phyloP scores from a whole-genome alignment of 164 flowering plant species.

The Annona cherimola region DNA sequence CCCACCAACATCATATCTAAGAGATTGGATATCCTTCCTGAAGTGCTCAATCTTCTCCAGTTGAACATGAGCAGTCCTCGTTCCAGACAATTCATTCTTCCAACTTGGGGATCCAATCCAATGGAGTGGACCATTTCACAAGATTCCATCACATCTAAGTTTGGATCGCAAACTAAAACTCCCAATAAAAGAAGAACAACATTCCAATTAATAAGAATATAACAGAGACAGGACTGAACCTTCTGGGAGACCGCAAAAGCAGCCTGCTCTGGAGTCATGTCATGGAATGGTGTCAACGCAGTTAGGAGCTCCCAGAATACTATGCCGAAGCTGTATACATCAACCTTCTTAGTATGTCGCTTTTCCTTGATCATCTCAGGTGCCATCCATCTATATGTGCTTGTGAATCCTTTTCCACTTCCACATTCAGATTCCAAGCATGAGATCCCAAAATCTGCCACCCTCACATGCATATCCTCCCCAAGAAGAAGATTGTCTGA shows the following conservation, averaged over 20 bases:
- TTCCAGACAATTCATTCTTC: background rate
- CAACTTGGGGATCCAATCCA: background rate
- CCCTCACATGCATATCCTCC: conserved; percentile 79
- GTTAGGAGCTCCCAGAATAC: conserved; percentile 96
- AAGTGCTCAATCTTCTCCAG: background rate
- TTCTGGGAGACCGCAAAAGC: conserved; percentile 96
- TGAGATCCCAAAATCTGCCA: conserved; percentile 95
- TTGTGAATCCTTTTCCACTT: conserved; percentile 77
- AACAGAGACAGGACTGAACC: conserved; percentile 34
- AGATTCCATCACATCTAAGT: background rate
- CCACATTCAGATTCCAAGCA: conserved; percentile 88
- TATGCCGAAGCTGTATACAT: conserved; percentile 92
- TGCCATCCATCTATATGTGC: conserved; percentile 99
- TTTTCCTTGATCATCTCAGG: conserved; percentile 95
- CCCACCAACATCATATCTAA: too few species aligned
- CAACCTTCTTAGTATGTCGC: conserved; percentile 84
- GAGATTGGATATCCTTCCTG: background rate
- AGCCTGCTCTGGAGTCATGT: conserved; percentile 98
- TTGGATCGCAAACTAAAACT: background rate
- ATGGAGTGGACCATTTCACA: background rate
- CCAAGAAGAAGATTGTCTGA: conserved; percentile 86
- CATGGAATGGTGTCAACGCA: conserved; percentile 79
- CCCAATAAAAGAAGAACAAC: background rate
- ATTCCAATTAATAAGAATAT: background rate
- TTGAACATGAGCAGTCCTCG: background rate